These are phyloP conservation scores for Annulohypoxylon maeteangense DNA, from an alignment of 495 filamentous ascomycete genomes.

Conservation along the genomic window DNA sequence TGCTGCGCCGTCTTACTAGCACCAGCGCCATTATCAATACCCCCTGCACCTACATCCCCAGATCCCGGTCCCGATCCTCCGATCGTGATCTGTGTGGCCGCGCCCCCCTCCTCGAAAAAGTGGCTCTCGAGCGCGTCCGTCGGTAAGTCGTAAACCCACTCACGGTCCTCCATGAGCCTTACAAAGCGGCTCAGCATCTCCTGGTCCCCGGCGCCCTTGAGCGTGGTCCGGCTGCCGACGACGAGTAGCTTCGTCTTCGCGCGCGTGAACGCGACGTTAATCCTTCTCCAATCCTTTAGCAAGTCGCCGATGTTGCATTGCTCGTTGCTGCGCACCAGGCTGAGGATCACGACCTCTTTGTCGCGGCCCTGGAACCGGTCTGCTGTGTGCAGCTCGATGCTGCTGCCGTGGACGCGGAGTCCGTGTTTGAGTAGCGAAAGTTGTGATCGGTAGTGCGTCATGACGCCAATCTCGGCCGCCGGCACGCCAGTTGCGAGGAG, in stretches of 20 bases:
- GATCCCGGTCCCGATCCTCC: constrained; percentile 4
- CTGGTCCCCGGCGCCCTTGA: constrained; percentile 69
- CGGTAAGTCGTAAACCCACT: constrained; percentile 81
- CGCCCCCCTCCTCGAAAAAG: constrained; percentile 62
- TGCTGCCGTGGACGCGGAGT: constrained; percentile 51
- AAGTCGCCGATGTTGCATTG: constrained; percentile 83
- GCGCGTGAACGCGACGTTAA: constrained; percentile 95
- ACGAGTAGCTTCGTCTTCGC: constrained; percentile 91
- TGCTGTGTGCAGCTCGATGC: constrained; percentile 93
- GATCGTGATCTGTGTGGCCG: constrained; percentile 53
- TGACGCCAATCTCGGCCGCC: constrained; percentile 86
- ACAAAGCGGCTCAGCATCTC: constrained; percentile 82
- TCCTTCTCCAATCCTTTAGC: constrained; percentile 88
- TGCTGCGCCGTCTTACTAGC: neutral
- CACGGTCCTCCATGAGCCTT: constrained; percentile 73
- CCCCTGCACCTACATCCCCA: neutral
- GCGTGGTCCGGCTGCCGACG: constrained; percentile 79
- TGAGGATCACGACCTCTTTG: constrained; percentile 89
- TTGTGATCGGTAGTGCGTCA: constrained; percentile 97
- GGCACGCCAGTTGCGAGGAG: constrained; percentile 80
- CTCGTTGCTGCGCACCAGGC: constrained; percentile 86
- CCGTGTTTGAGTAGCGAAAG: constrained; percentile 65
- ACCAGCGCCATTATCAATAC: neutral
- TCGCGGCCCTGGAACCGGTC: constrained; percentile 97
- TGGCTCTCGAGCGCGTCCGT: constrained; percentile 72